These are phyloP conservation scores for Xerocomellus dryophilus DNA, from an alignment of 768 basidiomycete species.

Conservation along the genomic window DNA sequence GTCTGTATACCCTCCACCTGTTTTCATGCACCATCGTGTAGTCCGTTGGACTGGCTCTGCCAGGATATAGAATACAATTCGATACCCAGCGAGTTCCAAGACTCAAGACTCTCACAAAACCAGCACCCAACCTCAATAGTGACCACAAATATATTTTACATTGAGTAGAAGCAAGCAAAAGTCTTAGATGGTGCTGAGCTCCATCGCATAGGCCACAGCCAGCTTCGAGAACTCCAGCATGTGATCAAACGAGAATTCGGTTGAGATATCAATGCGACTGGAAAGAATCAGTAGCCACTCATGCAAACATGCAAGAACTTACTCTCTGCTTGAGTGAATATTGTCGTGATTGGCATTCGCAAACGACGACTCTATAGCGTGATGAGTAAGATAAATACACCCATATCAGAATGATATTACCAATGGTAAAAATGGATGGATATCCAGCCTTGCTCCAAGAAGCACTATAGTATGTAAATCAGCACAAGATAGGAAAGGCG, in stretches of 20 bases:
- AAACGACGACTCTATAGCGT: conserved; percentile 57
- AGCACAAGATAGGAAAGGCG: conserved; percentile 17
- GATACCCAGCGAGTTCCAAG: too few relatives aligned
- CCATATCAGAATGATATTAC: conserved; percentile 8
- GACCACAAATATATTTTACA: not conserved
- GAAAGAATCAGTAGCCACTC: conserved; percentile 26
- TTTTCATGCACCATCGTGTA: not conserved
- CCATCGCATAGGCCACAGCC: conserved; percentile 74
- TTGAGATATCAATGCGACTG: conserved; percentile 80
- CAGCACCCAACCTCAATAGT: not conserved
- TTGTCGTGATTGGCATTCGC: conserved; percentile 69
- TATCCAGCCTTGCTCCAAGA: conserved; percentile 88
- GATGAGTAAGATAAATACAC: not conserved
- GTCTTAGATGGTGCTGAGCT: conserved; percentile 50
- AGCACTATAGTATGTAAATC: conserved; percentile 42
- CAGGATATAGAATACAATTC: too few relatives aligned
- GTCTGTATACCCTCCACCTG: not conserved
- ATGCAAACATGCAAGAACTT: conserved; percentile 42
- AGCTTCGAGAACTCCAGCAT: conserved; percentile 89
- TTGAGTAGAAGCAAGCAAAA: not conserved
- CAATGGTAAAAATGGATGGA: conserved; percentile 80
- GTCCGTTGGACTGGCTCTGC: too few relatives aligned
- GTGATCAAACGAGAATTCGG: conserved; percentile 87
- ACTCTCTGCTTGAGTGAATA: conserved; percentile 84
- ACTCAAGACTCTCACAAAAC: not conserved